These are phyloP conservation scores for Brettanomyces nanus DNA, from an alignment of 805 yeast genomes.

Conservation along the genomic window DNA sequence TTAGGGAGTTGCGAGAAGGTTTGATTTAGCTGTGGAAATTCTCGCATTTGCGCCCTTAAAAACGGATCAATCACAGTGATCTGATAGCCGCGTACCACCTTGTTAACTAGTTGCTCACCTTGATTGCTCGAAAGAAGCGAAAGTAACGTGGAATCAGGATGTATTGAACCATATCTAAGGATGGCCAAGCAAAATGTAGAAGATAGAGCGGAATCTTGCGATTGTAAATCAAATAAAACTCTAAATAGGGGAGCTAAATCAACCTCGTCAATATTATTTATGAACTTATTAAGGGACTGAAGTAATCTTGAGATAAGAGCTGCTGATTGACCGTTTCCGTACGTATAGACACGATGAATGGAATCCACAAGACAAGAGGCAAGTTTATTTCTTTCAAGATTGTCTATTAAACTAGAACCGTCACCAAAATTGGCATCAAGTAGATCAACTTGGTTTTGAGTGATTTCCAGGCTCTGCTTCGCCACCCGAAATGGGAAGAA, in stretches of 20 bases:
- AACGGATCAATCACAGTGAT: background rate
- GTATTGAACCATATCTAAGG: background rate
- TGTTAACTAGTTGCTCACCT: background rate
- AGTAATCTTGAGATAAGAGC: background rate
- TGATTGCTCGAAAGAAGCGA: background rate
- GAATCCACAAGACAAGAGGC: background rate
- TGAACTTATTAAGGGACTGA: background rate
- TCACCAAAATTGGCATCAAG: background rate
- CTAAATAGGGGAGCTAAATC: background rate
- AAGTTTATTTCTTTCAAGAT: background rate
- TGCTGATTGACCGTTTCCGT: background rate
- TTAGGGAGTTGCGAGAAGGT: background rate
- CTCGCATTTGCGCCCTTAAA: background rate
- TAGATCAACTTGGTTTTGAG: conserved; percentile 7
- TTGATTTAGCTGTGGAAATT: background rate
- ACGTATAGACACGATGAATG: background rate
- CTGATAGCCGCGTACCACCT: background rate
- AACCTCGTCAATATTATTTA: background rate
- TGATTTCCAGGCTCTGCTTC: conserved; percentile 5
- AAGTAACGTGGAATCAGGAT: background rate
- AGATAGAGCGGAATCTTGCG: too few relatives aligned
- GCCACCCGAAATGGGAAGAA: conserved; percentile 19
- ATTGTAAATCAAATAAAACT: too few relatives aligned
- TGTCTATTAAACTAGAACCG: background rate
- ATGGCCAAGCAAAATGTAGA: too few relatives aligned